Evolutionary conservation across 495 filamentous ascomycete genomes (phyloP), one percentile per base, ranked within the genome.

Genomic region (Massariosphaeria phaeospora): DNA sequence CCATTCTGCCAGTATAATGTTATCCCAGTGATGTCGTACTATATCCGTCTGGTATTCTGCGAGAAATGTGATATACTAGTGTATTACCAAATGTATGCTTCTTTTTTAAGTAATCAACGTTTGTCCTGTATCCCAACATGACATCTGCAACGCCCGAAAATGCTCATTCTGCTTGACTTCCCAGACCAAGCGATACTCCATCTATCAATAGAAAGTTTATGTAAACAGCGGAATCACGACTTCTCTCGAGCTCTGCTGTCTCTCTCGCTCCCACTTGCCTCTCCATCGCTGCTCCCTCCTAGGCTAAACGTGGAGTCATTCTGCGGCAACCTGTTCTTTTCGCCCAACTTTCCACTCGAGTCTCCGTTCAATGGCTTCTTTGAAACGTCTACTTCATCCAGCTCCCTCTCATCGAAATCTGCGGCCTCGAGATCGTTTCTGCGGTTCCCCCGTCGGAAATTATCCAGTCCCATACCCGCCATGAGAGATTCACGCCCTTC

Each of bases 341-440:
- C 13, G 75, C 76, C 24, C 72, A 77, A 15, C 67, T 52, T 85
- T 7, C 57, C 51, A 24, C 44, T 55, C 13, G 23, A 33, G 12
- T 52, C 24, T 8, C 47, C 53, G 23, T 48, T 55, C 34, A 42
- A n/a, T 17, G 31, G 36, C 44, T 31, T 48, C 30, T 47, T 63
- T 17, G n/a, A 27, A 13, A 25, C 43, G 33, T 51, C 36, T 23
- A 59, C 79, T 39, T 90, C 81, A 66, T 95, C 88, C 29, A 96
- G 64, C 67, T 95, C 88, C 35, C 78, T 79, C 70, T 96, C 93
- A 61, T 97, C 90, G 72, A 93, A 97, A 66, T 91, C 89, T 11
- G 75, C 84, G 13, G 86, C 84, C 69, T 95, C 89, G 27, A 95
- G 70, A 67, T 91, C 88, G 24, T 74, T 66, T 2, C 63, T 40